phyloP scores from a whole-genome alignment of 352 stramenopile genomes.

The Globisporangium canariense region DNA sequence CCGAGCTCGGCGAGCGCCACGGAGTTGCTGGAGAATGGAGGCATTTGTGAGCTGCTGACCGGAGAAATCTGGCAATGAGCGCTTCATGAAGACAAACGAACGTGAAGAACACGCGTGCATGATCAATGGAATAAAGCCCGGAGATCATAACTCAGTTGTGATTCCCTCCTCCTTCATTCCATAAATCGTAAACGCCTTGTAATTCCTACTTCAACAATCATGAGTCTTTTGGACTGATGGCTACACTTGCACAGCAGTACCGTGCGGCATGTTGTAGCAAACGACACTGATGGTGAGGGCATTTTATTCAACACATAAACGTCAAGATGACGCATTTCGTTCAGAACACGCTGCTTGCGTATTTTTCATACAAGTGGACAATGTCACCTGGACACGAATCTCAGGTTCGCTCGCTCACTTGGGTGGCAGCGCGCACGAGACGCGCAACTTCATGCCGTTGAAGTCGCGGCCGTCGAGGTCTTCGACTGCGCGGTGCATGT shows the following conservation, averaged over 20 bases:
- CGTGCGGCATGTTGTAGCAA: background rate
- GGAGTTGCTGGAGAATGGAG: background rate
- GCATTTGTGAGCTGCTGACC: background rate
- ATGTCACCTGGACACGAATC: background rate
- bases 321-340: background rate
- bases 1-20: background rate
- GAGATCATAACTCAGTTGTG: too few relatives aligned
- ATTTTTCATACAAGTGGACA: background rate
- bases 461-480: constrained; percentile 78
- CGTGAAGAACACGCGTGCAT: too few relatives aligned
- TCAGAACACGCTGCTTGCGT: too few relatives aligned
- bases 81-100: too few relatives aligned
- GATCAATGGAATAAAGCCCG: too few relatives aligned
- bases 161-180: too few relatives aligned
- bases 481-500: constrained; percentile 79
- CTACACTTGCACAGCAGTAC: too few relatives aligned
- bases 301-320: background rate
- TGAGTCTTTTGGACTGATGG: too few relatives aligned
- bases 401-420: constrained; percentile 22
- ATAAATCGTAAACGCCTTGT: too few relatives aligned
- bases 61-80: too few relatives aligned
- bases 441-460: constrained; percentile 72
- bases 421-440: constrained; percentile 55
- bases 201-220: too few relatives aligned
- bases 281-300: background rate